phyloP scores from a whole-genome alignment of 2,329 filamentous ascomycete genomes.

The Nemania diffusa region DNA sequence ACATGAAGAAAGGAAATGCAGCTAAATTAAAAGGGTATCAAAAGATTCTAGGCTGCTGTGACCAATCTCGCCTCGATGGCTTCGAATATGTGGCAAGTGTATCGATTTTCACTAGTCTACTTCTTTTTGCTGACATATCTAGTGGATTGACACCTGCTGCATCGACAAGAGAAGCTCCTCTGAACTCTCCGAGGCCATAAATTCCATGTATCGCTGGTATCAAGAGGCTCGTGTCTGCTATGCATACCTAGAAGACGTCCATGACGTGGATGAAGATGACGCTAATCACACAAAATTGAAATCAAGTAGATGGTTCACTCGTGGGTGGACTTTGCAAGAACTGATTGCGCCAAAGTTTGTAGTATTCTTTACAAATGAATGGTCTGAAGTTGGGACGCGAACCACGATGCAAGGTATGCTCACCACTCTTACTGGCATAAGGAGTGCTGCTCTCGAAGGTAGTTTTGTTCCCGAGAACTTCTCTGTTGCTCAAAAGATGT shows the following conservation, averaged over 20 bases:
- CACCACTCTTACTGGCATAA: neutral
- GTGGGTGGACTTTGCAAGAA: conserved; percentile 2
- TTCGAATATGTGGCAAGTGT: conserved; percentile 13
- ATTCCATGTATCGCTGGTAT: conserved; percentile 13
- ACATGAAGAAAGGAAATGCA: neutral
- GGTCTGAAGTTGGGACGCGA: neutral
- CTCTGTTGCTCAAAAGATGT: conserved; percentile 7
- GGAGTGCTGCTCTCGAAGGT: neutral
- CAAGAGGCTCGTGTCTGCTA: neutral
- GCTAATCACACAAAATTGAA: too few relatives aligned
- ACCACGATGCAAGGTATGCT: neutral
- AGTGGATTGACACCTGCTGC: conserved; percentile 14
- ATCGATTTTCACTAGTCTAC: neutral
- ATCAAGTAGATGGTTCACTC: conserved; percentile 1
- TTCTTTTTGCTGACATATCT: neutral
- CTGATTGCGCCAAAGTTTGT: conserved; percentile 1
- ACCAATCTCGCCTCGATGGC: neutral
- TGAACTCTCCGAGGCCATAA: conserved; percentile 9
- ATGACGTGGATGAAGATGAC: neutral
- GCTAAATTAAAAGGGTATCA: neutral
- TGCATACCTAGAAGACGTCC: conserved; percentile 8
- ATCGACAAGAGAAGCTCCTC: conserved; percentile 7
- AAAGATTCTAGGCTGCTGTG: neutral
- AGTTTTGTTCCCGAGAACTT: neutral
- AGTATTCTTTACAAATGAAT: conserved; percentile 4